Conservation (phyloP, 208 protist species). For the Acanthamoeba polyphaga region DNA sequence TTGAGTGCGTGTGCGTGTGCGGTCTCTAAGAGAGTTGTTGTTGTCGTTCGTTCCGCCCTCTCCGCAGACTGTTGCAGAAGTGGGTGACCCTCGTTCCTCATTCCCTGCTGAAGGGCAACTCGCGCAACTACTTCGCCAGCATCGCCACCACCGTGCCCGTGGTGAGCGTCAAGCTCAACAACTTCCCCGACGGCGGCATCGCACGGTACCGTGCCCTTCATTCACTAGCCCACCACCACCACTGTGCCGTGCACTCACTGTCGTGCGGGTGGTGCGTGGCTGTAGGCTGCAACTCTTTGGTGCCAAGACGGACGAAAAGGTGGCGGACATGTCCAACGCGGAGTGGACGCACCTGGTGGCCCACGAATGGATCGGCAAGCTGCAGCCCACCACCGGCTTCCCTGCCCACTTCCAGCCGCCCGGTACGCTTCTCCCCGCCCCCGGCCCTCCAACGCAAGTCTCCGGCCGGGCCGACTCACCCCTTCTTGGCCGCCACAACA, state of each 20-base stretch:
- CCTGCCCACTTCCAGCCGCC: conserved; percentile 37
- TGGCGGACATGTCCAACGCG: neutral
- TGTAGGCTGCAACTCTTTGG: conserved; percentile 42
- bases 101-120: conserved; percentile 56
- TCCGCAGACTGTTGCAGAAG: neutral
- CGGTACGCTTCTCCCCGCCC: neutral
- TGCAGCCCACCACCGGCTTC: conserved; percentile 40
- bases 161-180: conserved; percentile 1
- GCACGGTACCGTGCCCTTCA: neutral
- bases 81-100: conserved; percentile 61
- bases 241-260: neutral
- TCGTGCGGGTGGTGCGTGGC: neutral
- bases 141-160: conserved; percentile 43
- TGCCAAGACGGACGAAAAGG: neutral
- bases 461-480: neutral
- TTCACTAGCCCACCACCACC: neutral
- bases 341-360: conserved; percentile 29
- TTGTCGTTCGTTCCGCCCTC: no score
- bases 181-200: conserved; percentile 64
- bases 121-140: conserved; percentile 58
- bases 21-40: no score
- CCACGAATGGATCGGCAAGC: conserved; percentile 30
- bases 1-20: no score
- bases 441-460: neutral
- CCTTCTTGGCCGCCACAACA: neutral